phyloP scores from a whole-genome alignment of 192 early-diverging fungal genomes.

The Spinellus fusiger region DNA sequence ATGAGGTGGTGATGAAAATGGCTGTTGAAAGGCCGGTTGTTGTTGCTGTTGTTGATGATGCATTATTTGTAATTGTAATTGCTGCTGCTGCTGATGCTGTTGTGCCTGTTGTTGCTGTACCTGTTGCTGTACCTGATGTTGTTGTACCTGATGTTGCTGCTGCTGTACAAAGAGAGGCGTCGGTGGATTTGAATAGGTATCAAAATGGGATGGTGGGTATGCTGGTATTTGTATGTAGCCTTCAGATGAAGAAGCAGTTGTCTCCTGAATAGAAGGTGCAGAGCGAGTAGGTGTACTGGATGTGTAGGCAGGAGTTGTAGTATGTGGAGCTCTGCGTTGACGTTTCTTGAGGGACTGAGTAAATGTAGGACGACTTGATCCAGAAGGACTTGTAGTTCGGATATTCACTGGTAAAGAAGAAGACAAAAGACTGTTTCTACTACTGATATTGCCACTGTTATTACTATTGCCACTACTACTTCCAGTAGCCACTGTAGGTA shows the following conservation, averaged over 20 bases:
- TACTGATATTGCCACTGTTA: neutral
- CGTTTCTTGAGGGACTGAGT: slow-evolving; percentile 4
- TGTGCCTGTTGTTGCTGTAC: neutral
- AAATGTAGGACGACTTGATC: neutral
- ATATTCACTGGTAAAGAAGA: neutral
- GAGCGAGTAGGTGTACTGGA: neutral
- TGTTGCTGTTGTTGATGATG: neutral
- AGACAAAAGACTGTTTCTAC: neutral
- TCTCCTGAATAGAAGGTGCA: neutral
- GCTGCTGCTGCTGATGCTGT: neutral
- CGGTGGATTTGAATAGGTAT: neutral
- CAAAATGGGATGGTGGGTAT: neutral
- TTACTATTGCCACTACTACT: neutral
- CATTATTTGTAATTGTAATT: neutral
- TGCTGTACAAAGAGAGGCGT: no score
- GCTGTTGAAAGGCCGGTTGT: neutral
- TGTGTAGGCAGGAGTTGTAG: neutral
- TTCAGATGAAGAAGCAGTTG: neutral
- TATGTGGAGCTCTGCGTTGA: slow-evolving; percentile 8
- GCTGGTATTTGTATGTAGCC: no score
- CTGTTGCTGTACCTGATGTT: neutral
- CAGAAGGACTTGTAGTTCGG: neutral
- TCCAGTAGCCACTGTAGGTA: no score
- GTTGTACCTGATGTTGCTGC: no score
- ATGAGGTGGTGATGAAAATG: neutral